A percentile compares a stretch with the other conserved stretches of the same genome.
Evolutionary conservation across 148 eudicot species (phyloP).

Genomic region (Euryodendron excelsum): DNA sequence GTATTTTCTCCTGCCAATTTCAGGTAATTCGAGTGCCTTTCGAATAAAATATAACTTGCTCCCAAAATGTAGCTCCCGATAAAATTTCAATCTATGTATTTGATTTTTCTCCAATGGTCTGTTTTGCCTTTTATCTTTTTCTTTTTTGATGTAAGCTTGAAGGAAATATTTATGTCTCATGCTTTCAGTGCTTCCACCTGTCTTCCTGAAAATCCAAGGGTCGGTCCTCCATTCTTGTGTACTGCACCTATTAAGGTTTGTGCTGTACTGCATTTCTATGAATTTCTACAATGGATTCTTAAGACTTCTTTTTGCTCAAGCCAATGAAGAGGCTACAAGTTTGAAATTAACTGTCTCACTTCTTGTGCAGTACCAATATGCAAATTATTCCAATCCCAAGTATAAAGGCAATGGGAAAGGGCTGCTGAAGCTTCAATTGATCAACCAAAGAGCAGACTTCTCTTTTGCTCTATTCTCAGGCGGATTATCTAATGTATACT

Average conservation of each 20-base stretch:
- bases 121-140: neutral
- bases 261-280: neutral
- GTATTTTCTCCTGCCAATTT: slow-evolving; percentile 94
- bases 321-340: neutral
- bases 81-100: neutral
- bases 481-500: slow-evolving; percentile 57
- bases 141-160: neutral
- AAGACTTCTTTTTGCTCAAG: neutral
- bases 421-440: slow-evolving; percentile 62
- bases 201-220: slow-evolving; percentile 44
- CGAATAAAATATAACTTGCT: neutral
- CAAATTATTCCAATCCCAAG: slow-evolving; percentile 57
- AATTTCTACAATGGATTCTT: neutral
- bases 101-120: neutral
- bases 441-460: slow-evolving; percentile 86
- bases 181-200: slow-evolving; percentile 60
- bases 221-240: slow-evolving; percentile 58
- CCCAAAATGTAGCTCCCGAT: neutral
- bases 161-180: neutral
- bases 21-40: slow-evolving; percentile 37
- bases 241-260: slow-evolving; percentile 84
- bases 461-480: slow-evolving; percentile 82
- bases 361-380: slow-evolving; percentile 74
- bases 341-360: neutral
- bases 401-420: slow-evolving; percentile 63